Conservation (phyloP, 768 basidiomycete genomes). For the Cystofilobasidium macerans region DNA sequence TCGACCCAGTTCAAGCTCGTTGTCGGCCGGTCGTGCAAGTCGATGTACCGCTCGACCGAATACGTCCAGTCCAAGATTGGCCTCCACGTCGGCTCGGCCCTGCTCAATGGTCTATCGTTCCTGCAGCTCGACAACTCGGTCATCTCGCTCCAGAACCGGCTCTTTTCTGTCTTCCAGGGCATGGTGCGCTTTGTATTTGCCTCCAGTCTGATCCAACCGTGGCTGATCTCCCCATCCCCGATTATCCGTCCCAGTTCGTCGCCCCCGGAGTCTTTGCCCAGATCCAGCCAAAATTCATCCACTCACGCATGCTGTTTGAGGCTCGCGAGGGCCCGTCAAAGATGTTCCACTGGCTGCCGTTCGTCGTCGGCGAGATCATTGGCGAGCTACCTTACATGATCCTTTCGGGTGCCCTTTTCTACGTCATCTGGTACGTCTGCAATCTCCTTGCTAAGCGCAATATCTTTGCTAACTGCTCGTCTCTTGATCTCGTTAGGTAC, state of each 20-base stretch:
- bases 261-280: slow-evolving; percentile 25
- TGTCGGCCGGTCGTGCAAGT: slow-evolving; percentile 1
- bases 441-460: neutral
- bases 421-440: slow-evolving; percentile 19
- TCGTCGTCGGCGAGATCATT: slow-evolving; percentile 33
- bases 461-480: neutral
- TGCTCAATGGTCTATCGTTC: slow-evolving; percentile 36
- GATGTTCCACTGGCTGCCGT: slow-evolving; percentile 31
- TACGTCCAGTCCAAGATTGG: slow-evolving; percentile 32
- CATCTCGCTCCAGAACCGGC: slow-evolving; percentile 20
- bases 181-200: neutral
- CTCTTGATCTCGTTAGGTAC: slow-evolving; percentile 7
- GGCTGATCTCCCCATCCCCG: too few relatives aligned
- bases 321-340: slow-evolving; percentile 38
- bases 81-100: slow-evolving; percentile 23
- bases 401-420: slow-evolving; percentile 30
- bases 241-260: slow-evolving; percentile 12
- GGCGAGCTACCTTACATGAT: slow-evolving; percentile 33
- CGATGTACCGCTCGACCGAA: slow-evolving; percentile 17
- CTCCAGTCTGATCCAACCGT: too few relatives aligned
- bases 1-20: slow-evolving; percentile 26
- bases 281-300: slow-evolving; percentile 37
- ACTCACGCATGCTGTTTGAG: slow-evolving; percentile 37
- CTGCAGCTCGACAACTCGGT: slow-evolving; percentile 34
- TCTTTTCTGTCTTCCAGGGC: slow-evolving; percentile 24